Percentiles rank a stretch among this genome's conserved stretches.
phyloP scores from a whole-genome alignment of 176 grass and related monocot species.

The Stipa capillata region DNA sequence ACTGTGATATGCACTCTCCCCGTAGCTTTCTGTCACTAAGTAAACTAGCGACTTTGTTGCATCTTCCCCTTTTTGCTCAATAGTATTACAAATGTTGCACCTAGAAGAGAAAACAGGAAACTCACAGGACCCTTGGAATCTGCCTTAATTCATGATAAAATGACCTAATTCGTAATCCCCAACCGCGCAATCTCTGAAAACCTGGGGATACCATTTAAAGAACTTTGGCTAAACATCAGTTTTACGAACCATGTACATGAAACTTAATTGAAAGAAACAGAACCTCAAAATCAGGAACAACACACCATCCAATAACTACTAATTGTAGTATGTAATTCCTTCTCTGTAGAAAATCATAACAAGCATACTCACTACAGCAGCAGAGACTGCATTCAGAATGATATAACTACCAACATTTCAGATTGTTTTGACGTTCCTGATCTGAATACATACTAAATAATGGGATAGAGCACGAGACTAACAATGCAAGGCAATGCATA shows the following conservation, averaged over 20 bases:
- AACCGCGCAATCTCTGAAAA: neutral
- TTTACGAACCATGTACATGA: neutral
- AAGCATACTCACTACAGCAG: neutral
- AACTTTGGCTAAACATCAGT: neutral
- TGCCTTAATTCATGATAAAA: neutral
- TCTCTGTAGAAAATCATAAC: neutral
- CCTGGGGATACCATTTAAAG: neutral
- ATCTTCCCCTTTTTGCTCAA: neutral
- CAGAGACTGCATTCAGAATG: neutral
- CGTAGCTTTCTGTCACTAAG: neutral
- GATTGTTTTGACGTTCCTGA: neutral
- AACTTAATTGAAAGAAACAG: neutral
- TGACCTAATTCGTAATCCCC: neutral
- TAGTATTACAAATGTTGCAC: neutral
- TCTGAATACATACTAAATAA: neutral
- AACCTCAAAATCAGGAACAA: neutral
- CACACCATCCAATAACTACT: no score
- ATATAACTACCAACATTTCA: neutral
- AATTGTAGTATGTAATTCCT: neutral
- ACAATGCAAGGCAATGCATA: slow-evolving; percentile 31
- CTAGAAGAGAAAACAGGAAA: neutral
- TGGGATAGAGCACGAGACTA: neutral
- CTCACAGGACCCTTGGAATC: neutral
- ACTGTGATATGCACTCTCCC: neutral
- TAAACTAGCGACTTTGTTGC: neutral